A percentile compares a stretch with the other conserved stretches of the same genome.
phyloP scores from a whole-genome alignment of 495 filamentous ascomycete genomes.

The Monascus purpureus region DNA sequence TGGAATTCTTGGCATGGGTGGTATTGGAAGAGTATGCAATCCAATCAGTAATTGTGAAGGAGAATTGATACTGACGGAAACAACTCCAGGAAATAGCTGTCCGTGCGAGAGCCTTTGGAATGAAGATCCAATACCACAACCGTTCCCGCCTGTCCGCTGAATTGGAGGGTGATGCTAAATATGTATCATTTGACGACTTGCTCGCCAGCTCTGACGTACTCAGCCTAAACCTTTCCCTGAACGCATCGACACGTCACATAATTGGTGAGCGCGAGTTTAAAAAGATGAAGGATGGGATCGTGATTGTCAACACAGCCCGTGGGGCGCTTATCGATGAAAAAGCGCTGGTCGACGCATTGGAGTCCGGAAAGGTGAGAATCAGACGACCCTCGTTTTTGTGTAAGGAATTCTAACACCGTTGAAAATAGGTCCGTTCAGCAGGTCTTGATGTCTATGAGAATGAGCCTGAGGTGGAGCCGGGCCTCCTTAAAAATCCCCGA shows the following conservation, averaged over 20 bases:
- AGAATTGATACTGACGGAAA: conserved; percentile 3
- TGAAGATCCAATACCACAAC: conserved; percentile 62
- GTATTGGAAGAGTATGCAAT: conserved; percentile 46
- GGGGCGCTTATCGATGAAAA: conserved; percentile 68
- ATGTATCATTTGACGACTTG: conserved; percentile 56
- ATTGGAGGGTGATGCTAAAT: conserved; percentile 43
- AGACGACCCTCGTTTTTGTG: too few relatives aligned
- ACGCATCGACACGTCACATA: conserved; percentile 51
- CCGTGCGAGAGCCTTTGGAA: conserved; percentile 54
- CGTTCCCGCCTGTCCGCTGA: conserved; percentile 40
- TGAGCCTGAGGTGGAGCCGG: conserved; percentile 58
- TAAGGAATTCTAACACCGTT: conserved; percentile 7
- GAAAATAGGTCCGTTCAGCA: conserved; percentile 28
- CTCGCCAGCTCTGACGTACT: conserved; percentile 56
- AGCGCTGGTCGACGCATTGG: conserved; percentile 55
- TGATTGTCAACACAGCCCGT: conserved; percentile 72
- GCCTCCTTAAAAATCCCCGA: conserved; percentile 51
- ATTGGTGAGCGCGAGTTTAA: conserved; percentile 50
- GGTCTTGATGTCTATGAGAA: conserved; percentile 78
- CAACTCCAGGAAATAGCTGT: conserved; percentile 53
- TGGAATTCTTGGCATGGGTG: conserved; percentile 77
- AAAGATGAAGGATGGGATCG: conserved; percentile 64
- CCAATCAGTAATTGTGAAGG: neutral
- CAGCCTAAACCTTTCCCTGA: conserved; percentile 63
- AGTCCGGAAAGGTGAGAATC: conserved; percentile 47